Percentiles rank a stretch among this genome's conserved stretches.
phyloP scores from a whole-genome alignment of 1,139 yeast genomes.

The Debaryomyces singareniensis region DNA sequence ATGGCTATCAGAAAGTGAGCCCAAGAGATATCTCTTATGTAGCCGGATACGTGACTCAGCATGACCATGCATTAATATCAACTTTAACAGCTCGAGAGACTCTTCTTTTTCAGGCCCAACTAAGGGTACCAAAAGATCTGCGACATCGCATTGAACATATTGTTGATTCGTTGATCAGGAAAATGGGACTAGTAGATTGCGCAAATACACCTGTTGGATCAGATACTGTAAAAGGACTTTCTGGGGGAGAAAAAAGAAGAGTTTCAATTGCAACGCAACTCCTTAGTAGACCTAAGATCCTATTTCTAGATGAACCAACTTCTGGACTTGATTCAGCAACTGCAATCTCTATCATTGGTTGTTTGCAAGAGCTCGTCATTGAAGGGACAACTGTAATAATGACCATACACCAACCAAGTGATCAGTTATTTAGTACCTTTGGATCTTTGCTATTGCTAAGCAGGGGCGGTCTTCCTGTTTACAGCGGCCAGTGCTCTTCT shows the following conservation, averaged over 20 bases:
- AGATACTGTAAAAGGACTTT: conserved; percentile 66
- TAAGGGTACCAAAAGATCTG: conserved; percentile 45
- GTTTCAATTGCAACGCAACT: conserved; percentile 79
- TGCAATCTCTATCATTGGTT: conserved; percentile 60
- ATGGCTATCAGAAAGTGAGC: conserved; percentile 28
- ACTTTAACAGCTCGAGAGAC: conserved; percentile 76
- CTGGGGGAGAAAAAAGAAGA: conserved; percentile 84
- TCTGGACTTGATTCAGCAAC: conserved; percentile 83
- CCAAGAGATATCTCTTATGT: conserved; percentile 41
- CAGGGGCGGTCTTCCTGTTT: conserved; percentile 67
- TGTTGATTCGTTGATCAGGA: conserved; percentile 51
- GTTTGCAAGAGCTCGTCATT: conserved; percentile 50
- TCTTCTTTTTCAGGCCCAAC: conserved; percentile 60
- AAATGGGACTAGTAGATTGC: conserved; percentile 71
- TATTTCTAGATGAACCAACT: conserved; percentile 82
- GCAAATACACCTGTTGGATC: conserved; percentile 73
- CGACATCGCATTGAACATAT: conserved; percentile 23
- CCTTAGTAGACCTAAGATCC: conserved; percentile 61
- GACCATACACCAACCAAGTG: conserved; percentile 83
- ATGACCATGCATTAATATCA: conserved; percentile 65
- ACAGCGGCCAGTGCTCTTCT: conserved; percentile 43
- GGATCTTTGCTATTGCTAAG: conserved; percentile 65
- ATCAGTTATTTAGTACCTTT: conserved; percentile 54
- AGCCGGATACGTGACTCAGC: conserved; percentile 72
- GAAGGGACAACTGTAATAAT: conserved; percentile 66